Percentiles rank a stretch among this genome's conserved stretches.
These are phyloP conservation scores for Boletus sp. DNA, from an alignment of 768 basidiomycete species.

Conservation along the genomic window DNA sequence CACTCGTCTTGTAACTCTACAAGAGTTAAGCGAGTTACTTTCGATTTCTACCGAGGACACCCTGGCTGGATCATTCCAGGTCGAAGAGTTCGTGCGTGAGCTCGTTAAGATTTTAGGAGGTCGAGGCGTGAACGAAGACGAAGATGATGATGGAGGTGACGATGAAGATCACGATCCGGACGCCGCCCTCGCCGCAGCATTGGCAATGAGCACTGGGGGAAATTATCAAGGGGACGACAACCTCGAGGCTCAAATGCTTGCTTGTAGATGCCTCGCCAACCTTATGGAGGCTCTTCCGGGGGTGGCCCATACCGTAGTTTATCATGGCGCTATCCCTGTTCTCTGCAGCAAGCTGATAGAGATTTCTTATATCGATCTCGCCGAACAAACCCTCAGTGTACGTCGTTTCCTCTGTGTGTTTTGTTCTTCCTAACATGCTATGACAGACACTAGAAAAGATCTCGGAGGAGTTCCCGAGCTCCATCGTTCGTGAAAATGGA, in stretches of 20 bases:
- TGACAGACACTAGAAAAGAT: slow-evolving; percentile 95
- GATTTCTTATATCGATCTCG: slow-evolving; percentile 97
- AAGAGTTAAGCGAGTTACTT: slow-evolving; percentile 92
- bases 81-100: slow-evolving; percentile 89
- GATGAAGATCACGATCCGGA: slow-evolving; percentile 74
- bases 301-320: slow-evolving; percentile 95
- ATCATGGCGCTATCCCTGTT: slow-evolving; percentile 97
- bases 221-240: slow-evolving; percentile 80
- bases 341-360: slow-evolving; percentile 96
- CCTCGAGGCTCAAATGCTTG: slow-evolving; percentile 91
- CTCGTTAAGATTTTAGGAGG: slow-evolving; percentile 89
- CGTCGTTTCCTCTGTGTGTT: slow-evolving; percentile 35
- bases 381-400: slow-evolving; percentile 97
- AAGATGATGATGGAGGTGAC: slow-evolving; percentile 69
- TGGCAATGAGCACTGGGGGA: slow-evolving; percentile 75
- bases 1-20: slow-evolving; percentile 83
- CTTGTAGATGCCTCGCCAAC: slow-evolving; percentile 95
- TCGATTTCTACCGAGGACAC: slow-evolving; percentile 98
- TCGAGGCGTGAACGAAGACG: slow-evolving; percentile 66
- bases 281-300: slow-evolving; percentile 99
- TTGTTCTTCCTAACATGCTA: slow-evolving; percentile 14
- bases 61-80: slow-evolving; percentile 91
- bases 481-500: slow-evolving; percentile 95
- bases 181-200: slow-evolving; percentile 81
- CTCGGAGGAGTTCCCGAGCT: slow-evolving; percentile 93